Conservation (phyloP, 2,329 filamentous ascomycete genomes). For the Ophiostoma angusticollis region DNA sequence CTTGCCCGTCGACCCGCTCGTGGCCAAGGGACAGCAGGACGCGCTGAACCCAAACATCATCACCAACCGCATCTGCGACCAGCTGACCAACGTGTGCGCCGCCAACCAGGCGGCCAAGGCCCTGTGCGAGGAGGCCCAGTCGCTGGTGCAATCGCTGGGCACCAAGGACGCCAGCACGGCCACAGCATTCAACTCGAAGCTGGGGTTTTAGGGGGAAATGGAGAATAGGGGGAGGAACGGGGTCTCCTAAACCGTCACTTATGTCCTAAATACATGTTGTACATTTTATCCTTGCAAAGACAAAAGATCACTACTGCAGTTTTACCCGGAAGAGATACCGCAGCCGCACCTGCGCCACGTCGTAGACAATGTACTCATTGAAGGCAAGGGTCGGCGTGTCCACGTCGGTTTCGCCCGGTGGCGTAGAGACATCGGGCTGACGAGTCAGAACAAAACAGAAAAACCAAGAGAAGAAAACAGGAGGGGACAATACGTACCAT, state of each 20-base stretch:
- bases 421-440: slow-evolving; percentile 24
- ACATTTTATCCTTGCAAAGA: too few species aligned
- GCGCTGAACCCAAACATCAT: slow-evolving; percentile 62
- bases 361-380: slow-evolving; percentile 65
- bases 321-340: slow-evolving; percentile 56
- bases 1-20: slow-evolving; percentile 48
- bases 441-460: not conserved
- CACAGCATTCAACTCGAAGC: slow-evolving; percentile 25
- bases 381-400: slow-evolving; percentile 40
- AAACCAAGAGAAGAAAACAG: not conserved
- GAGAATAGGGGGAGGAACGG: not conserved
- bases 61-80: slow-evolving; percentile 58
- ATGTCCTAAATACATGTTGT: too few species aligned
- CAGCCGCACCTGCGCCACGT: slow-evolving; percentile 55
- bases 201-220: slow-evolving; percentile 21
- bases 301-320: slow-evolving; percentile 23
- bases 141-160: slow-evolving; percentile 21
- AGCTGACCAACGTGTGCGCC: slow-evolving; percentile 52
- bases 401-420: slow-evolving; percentile 36
- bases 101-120: slow-evolving; percentile 47
- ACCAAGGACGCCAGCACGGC: slow-evolving; percentile 26
- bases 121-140: slow-evolving; percentile 39
- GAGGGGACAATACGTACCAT: slow-evolving; percentile 42
- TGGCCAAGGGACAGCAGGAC: slow-evolving; percentile 50
- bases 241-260: not conserved